Evolutionary conservation across 2,329 filamentous ascomycete genomes (phyloP).

Genomic region (Diaporthe helianthi): DNA sequence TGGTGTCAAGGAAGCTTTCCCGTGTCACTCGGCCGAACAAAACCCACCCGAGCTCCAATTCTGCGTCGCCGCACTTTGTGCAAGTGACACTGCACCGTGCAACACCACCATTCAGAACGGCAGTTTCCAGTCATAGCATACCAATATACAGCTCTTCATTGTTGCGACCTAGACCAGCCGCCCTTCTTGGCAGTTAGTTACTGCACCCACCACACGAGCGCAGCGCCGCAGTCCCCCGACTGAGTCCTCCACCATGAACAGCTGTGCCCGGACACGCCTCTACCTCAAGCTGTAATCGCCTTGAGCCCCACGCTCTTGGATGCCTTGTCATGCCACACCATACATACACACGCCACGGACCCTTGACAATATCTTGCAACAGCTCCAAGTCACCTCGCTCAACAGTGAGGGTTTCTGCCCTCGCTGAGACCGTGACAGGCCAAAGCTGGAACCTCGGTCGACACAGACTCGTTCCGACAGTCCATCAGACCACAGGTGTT

Average conservation of each 20-base stretch:
- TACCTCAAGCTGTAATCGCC: neutral
- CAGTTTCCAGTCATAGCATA: conserved; percentile 3
- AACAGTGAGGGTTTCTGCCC: neutral
- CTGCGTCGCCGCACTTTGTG: conserved; percentile 4
- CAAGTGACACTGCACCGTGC: conserved; percentile 12
- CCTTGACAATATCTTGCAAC: conserved; percentile 5
- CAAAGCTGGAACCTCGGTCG: neutral
- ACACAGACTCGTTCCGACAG: neutral
- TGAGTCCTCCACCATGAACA: too few species aligned
- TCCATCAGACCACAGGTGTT: conserved; percentile 24
- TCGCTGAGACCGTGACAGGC: neutral
- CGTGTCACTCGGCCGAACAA: conserved; percentile 16
- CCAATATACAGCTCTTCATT: neutral
- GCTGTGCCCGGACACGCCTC: neutral
- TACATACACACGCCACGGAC: neutral
- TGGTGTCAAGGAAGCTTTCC: neutral
- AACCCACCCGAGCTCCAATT: conserved; percentile 16
- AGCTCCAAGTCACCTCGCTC: conserved; percentile 14
- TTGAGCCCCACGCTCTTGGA: neutral
- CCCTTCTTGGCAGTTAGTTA: neutral
- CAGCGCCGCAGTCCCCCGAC: neutral
- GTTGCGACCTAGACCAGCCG: neutral
- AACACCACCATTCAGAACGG: neutral
- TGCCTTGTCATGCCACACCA: conserved; percentile 16
- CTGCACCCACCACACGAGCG: neutral